These are phyloP conservation scores for Neonothopanus nambi DNA, from an alignment of 1,284 basidiomycete genomes.

Conservation along the genomic window DNA sequence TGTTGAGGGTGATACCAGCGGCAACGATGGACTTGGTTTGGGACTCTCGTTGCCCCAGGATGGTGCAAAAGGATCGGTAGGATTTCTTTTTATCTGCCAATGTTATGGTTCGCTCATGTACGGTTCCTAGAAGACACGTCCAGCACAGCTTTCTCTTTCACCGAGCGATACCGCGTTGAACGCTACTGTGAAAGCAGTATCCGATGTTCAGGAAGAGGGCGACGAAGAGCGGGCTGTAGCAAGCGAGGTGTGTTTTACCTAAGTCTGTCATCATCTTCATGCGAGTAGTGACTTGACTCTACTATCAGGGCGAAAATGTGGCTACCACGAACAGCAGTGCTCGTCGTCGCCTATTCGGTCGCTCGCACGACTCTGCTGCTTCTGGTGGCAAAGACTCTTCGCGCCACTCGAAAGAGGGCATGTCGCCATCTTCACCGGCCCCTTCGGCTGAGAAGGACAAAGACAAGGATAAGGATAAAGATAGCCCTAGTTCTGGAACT, in stretches of 20 bases:
- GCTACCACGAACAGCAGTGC: slow-evolving; percentile 31
- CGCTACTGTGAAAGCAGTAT: slow-evolving; percentile 31
- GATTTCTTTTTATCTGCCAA: slow-evolving; percentile 18
- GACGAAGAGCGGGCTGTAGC: slow-evolving; percentile 60
- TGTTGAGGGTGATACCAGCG: slow-evolving; percentile 9
- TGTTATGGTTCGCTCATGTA: slow-evolving; percentile 22
- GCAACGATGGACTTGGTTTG: slow-evolving; percentile 22
- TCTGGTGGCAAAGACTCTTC: slow-evolving; percentile 36
- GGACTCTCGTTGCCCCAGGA: not conserved
- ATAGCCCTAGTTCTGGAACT: slow-evolving; percentile 26
- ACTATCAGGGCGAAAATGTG: slow-evolving; percentile 47
- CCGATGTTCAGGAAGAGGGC: slow-evolving; percentile 31
- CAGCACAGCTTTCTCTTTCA: slow-evolving; percentile 51
- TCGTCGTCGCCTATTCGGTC: slow-evolving; percentile 61
- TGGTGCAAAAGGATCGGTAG: slow-evolving; percentile 5
- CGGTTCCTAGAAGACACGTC: slow-evolving; percentile 23
- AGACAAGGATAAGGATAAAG: slow-evolving; percentile 34
- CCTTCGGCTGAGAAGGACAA: slow-evolving; percentile 18
- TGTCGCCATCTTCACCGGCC: slow-evolving; percentile 19
- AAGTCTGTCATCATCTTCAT: slow-evolving; percentile 3
- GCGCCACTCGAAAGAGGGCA: slow-evolving; percentile 30
- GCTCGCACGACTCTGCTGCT: slow-evolving; percentile 47
- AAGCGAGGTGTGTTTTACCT: slow-evolving; percentile 60
- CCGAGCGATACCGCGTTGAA: slow-evolving; percentile 64
- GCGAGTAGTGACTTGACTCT: not conserved